phyloP scores from a whole-genome alignment of 305 asterid species.

The Fraxinus platypoda region DNA sequence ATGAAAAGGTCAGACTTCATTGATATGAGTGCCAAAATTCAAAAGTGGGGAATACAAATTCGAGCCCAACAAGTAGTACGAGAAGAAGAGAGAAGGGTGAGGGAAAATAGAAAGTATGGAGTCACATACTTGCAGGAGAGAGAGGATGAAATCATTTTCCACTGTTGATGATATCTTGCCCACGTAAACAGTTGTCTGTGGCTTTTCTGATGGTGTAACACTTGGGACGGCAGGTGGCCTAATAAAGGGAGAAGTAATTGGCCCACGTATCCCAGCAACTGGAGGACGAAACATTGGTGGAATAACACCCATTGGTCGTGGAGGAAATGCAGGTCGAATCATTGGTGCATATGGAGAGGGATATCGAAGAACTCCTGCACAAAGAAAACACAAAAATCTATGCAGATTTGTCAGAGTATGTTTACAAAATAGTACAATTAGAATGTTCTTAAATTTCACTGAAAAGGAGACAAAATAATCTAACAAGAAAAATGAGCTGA shows the following conservation, averaged over 20 bases:
- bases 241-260: slow-evolving; percentile 53
- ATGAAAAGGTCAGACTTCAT: slow-evolving; percentile 26
- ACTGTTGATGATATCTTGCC: slow-evolving; percentile 92
- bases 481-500: slow-evolving; percentile 51
- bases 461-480: slow-evolving; percentile 34
- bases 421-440: slow-evolving; percentile 20
- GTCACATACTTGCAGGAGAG: slow-evolving; percentile 76
- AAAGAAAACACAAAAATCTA: slow-evolving; percentile 55
- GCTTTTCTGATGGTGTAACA: slow-evolving; percentile 55
- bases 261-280: slow-evolving; percentile 63
- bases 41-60: slow-evolving; percentile 1
- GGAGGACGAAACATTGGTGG: slow-evolving; percentile 85
- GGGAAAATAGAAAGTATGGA: slow-evolving; percentile 9
- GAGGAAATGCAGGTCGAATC: slow-evolving; percentile 70
- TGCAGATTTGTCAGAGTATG: slow-evolving; percentile 68
- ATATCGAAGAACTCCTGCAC: slow-evolving; percentile 85
- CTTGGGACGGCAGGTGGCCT: slow-evolving; percentile 54
- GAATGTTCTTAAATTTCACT: slow-evolving; percentile 11
- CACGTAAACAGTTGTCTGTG: slow-evolving; percentile 84
- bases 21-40: slow-evolving; percentile 18
- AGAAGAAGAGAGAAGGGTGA: neutral
- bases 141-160: slow-evolving; percentile 84
- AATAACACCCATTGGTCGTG: slow-evolving; percentile 59
- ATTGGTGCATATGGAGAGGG: slow-evolving; percentile 66
- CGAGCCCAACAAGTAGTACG: slow-evolving; percentile 15